Evolutionary conservation across 2,329 filamentous ascomycete species (phyloP), one percentile per base, ranked within the genome.

Genomic region (Leptographium wingfieldii): DNA sequence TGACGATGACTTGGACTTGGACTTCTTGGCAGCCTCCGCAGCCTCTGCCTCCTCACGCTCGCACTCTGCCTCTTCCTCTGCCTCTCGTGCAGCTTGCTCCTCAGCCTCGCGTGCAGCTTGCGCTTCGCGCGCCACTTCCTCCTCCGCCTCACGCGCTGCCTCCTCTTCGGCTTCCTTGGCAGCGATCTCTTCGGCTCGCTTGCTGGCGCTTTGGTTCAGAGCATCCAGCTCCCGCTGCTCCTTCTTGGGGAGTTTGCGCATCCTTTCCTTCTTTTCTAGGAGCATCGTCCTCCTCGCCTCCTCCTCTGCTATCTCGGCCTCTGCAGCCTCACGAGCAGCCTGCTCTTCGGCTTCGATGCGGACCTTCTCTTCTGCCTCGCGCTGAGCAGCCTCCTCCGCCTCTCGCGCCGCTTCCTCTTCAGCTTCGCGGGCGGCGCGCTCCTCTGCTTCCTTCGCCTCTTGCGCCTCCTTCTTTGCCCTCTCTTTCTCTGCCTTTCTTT

Each of bases 381-480:
- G 62, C 54, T 57, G 61, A 12, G 61, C 62, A n/a, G 64, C 67
- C 66, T 77, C 73, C 48, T 73, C 72, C 6, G 71, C 73, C 61
- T 76, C 73, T 25, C 70, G 69, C 11, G 71, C 68, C 29, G 68
- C 68, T 65, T 77, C 63, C 35, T 70, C 67, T 56, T 69, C 68
- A n/a, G 69, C 65, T 61, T 71, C 67, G 11, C 64, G 66, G 61
- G 68, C 69, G 5, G 68, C 72, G 57, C 73, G 71, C 55, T 72
- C 70, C 55, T 75, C 74, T 6, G 70, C 70, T 60, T 76, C 70
- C 53, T 61, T 62, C 4, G 60, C 67, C 46, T 71, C 67, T 25
- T 67, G 63, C 5, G 61, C 66, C 66, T 78, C 75, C 46, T 68
- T 70, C 66, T 75, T 75, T 35, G 72, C 73, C 67, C 74, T 76